Evolutionary conservation across 192 early-diverging fungal genomes (phyloP), one percentile per base, ranked within the genome.

Genomic region (Podila minutissima): DNA sequence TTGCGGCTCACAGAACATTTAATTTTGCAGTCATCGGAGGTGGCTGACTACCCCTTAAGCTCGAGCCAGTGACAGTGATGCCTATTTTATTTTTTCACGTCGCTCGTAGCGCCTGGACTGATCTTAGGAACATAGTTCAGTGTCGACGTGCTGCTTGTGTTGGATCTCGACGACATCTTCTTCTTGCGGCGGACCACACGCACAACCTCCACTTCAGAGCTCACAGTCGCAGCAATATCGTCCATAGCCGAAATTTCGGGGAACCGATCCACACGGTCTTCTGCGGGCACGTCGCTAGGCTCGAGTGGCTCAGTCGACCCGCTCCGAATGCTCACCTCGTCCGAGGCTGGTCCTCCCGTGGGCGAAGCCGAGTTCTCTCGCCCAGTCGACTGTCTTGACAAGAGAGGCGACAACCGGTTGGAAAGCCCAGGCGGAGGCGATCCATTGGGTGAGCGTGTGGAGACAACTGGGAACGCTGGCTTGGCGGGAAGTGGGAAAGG

Each of bases 401-500:
- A n/a, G 8, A 58, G 49, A 1, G 75, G 55, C 8, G 63, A 38
- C 1, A 71, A 37, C 7, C 49, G 31, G 11, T 51, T 22, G 32
- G 75, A 51, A 6, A 41, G 20, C 33, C 28, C 38, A 57, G 61
- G 29, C 2, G 71, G 53, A 24, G 77, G 70, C 65, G 66, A 62
- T 2, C 55, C 35, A 37, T 50, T 69, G 9, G 66, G 51, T 3
- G 66, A 37, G 4, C 70, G 46, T 1, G 66, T 79, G 0, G 75
- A 79, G 4, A 79, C 32, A 12, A 79, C 37, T 9, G 75, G 75
- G 32, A 79, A 79, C 0, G 75, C 75, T 58, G 75, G 75, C 33
- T 72, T 79, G 26, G 75, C 69, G 24, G 75, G 70, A 4, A 79
- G 35, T 5, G 75, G 75, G 32, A 79, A 79, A 3, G 75, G 75